These are phyloP conservation scores for Cladosporium sp. DNA, from an alignment of 2,329 filamentous ascomycete genomes.

Conservation along the genomic window DNA sequence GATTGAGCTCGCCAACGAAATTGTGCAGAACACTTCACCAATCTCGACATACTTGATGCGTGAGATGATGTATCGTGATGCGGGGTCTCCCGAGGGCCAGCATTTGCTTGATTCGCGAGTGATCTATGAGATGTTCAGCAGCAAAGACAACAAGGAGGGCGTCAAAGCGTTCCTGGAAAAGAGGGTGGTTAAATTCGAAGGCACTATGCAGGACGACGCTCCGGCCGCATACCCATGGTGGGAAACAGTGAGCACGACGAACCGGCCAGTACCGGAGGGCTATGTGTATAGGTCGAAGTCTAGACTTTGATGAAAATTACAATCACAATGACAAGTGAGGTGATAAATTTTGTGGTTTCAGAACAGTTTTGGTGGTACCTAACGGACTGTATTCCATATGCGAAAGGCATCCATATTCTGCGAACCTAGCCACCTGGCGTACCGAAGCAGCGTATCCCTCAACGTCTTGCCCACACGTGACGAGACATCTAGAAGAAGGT, in stretches of 20 bases:
- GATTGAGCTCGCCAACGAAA: conserved; percentile 66
- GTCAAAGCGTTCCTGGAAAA: conserved; percentile 71
- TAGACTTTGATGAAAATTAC: not conserved
- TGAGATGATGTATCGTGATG: conserved; percentile 68
- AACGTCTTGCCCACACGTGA: conserved; percentile 11
- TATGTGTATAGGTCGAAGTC: conserved; percentile 12
- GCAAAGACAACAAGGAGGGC: conserved; percentile 67
- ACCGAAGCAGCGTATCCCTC: conserved; percentile 14
- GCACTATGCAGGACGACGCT: conserved; percentile 61
- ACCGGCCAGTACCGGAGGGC: conserved; percentile 15
- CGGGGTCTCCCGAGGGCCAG: conserved; percentile 64
- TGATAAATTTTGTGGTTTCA: conserved; percentile 1
- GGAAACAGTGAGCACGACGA: conserved; percentile 54
- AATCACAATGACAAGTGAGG: not conserved
- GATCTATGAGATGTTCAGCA: conserved; percentile 62
- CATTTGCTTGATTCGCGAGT: conserved; percentile 69
- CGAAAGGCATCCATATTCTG: conserved; percentile 16
- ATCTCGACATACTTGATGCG: conserved; percentile 68
- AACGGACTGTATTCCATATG: conserved; percentile 22
- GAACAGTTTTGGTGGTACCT: conserved; percentile 18
- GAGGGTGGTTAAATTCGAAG: conserved; percentile 63
- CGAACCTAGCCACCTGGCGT: conserved; percentile 20
- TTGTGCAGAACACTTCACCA: conserved; percentile 65
- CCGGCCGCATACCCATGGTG: conserved; percentile 70
- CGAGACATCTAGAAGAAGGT: conserved; percentile 79